Conservation (phyloP, 2,329 filamentous ascomycete species). For the Tolypocladium cylindrosporum region DNA sequence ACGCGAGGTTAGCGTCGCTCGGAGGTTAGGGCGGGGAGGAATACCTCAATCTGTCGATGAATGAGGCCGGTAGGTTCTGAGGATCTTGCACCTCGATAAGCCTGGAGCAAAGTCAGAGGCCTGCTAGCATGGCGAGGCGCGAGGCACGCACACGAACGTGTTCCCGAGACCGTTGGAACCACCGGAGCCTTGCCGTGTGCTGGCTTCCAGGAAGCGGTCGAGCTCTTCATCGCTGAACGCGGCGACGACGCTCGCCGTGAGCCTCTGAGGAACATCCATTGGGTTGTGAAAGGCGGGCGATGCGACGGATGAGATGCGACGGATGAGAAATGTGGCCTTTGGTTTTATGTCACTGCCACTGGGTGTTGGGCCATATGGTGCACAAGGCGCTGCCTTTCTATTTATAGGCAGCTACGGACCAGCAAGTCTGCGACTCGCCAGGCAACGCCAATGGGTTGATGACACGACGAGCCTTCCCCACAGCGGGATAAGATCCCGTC, state of each 20-base stretch:
- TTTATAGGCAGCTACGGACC: no score
- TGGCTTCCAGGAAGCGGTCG: not conserved
- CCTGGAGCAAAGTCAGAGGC: not conserved
- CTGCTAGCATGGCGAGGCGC: not conserved
- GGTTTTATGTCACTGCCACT: no score
- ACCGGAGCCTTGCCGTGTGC: not conserved
- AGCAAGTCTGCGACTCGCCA: no score
- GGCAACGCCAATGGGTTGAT: no score
- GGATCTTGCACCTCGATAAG: not conserved
- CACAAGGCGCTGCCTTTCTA: no score
- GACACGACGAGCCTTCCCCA: no score
- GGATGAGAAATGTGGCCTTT: not conserved
- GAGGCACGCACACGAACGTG: not conserved
- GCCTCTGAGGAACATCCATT: not conserved
- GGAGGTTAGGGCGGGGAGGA: not conserved
- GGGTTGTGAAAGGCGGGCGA: not conserved
- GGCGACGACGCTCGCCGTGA: not conserved
- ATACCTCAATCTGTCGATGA: not conserved
- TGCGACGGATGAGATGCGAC: not conserved
- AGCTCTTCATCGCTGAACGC: not conserved
- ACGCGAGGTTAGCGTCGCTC: not conserved
- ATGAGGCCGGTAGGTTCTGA: not conserved
- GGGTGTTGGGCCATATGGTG: no score
- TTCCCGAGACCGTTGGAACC: not conserved
- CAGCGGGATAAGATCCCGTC: no score